Evolutionary conservation across 345 rosid genomes (phyloP).

Genomic region (Sapria himalayana): DNA sequence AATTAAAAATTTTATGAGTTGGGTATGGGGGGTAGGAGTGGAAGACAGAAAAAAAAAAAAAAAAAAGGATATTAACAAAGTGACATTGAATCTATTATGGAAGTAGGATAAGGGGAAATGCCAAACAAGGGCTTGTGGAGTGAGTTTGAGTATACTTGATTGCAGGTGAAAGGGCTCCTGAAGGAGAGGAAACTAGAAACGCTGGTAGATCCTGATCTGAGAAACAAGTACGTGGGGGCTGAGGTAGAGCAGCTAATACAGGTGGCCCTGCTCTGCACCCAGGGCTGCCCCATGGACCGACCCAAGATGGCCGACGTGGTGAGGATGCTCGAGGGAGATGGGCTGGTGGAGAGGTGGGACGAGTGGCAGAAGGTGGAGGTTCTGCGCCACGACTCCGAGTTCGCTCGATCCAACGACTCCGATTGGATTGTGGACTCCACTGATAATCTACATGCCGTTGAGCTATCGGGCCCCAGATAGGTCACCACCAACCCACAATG

Average conservation of each 20-base stretch:
- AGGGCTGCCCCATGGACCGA: conserved; percentile 74
- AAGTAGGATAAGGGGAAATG: too few relatives aligned
- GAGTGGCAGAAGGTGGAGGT: conserved; percentile 96
- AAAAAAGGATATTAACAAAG: too few relatives aligned
- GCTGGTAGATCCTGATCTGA: conserved; percentile 89
- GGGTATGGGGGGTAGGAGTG: too few relatives aligned
- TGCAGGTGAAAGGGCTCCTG: conserved; percentile 80
- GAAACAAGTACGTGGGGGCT: conserved; percentile 39
- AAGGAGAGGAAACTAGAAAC: conserved; percentile 86
- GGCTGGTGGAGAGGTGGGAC: conserved; percentile 82
- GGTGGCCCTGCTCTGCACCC: conserved; percentile 86
- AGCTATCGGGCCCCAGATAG: conserved; percentile 92
- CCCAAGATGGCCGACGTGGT: conserved; percentile 97
- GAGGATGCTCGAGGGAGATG: conserved; percentile 91
- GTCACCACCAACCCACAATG: too few relatives aligned
- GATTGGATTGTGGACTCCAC: conserved; percentile 91
- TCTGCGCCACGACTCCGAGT: conserved; percentile 61
- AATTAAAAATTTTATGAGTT: too few relatives aligned
- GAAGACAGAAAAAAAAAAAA: too few relatives aligned
- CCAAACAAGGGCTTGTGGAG: too few relatives aligned
- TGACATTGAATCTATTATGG: too few relatives aligned
- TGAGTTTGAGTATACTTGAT: too few relatives aligned
- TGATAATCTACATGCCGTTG: conserved; percentile 74
- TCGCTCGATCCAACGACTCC: conserved; percentile 46
- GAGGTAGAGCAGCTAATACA: conserved; percentile 89